Evolutionary conservation across 164 flowering plant genomes (phyloP), one percentile per base, ranked within the genome.

Genomic region (Cinnamomum micranthum): DNA sequence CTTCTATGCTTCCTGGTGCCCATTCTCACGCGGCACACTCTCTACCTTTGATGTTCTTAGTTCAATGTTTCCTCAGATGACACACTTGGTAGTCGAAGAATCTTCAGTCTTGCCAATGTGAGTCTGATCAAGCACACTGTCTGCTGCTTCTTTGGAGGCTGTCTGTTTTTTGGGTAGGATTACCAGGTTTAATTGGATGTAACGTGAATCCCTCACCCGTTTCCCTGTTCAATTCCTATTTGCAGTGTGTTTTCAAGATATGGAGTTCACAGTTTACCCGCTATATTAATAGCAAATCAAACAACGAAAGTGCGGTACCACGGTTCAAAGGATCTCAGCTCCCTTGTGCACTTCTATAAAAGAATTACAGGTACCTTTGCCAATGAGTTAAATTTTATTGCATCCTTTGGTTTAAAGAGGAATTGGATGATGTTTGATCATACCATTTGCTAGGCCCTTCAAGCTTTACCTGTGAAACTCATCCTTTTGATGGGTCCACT

Each of bases 261-360:
- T 85, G 98, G 97, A 55, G 79, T 91, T 68, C 98, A 87, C 77
- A 91, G 97, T 81, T 74, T 92, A 73, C 98, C 98, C 1, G 77
- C 95, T 7, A 76, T 95, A 62, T 72, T 95, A 75, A 64, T 95
- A 51, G 84, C 86, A 67, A 88, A 87, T 74, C 87, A 82, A 77
- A 85, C 91, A 60, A 81, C 86, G 69, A 84, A 71, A 73, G 78
- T 84, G 69, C 41, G 50, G 17, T 28, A 67, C 28, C 28, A 67
- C 2, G 98, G 97, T 68, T 81, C 81, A 31, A 91, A 89, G 77
- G 87, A 88, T 84, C 84, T 92, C 69, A 67, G 47, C 47, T 67
- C 69, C 20, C 69, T 67, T 6, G 33, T 17, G 5, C 47, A 14
- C 47, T 67, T 67, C 69, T 67, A 67, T 19, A 67, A 67, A 67